Evolutionary conservation across 2,329 filamentous ascomycete genomes (phyloP).

Genomic region (Xylariomycetidae sp.): DNA sequence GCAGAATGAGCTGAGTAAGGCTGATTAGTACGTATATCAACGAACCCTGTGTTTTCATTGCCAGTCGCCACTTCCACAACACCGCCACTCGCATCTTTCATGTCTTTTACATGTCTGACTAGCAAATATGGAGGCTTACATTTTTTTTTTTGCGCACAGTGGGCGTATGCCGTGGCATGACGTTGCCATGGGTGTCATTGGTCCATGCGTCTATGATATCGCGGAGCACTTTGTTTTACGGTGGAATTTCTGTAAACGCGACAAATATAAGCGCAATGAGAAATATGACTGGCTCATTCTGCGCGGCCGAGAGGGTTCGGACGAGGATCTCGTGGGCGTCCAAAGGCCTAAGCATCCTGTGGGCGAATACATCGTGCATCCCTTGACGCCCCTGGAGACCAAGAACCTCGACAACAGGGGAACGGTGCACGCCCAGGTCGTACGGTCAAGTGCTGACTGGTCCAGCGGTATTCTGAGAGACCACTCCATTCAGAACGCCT

Average conservation of each 20-base stretch:
- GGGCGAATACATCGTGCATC: constrained; percentile 81
- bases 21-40: too few relatives aligned
- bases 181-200: constrained; percentile 85
- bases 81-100: too few relatives aligned
- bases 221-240: constrained; percentile 91
- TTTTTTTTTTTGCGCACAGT: too few relatives aligned
- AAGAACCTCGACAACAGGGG: constrained; percentile 65
- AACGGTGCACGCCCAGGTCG: constrained; percentile 74
- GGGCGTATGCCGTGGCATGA: constrained; percentile 99
- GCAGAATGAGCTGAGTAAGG: constrained; percentile 85
- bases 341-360: constrained; percentile 86
- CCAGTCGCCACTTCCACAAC: too few relatives aligned
- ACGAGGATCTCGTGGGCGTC: constrained; percentile 83
- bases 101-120: too few relatives aligned
- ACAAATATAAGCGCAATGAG: constrained; percentile 91
- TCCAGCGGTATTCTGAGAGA: constrained; percentile 84
- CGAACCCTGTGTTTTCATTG: too few relatives aligned
- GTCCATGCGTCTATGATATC: constrained; percentile 87
- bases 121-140: too few relatives aligned
- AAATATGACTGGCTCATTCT: constrained; percentile 82
- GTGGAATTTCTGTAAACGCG: constrained; percentile 95
- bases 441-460: constrained; percentile 92
- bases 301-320: constrained; percentile 67
- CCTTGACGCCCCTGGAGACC: constrained; percentile 61
- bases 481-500: constrained; percentile 83